Base-by-base conservation (phyloP, 495 filamentous ascomycete species). In the Monascus purpureus region DNA sequence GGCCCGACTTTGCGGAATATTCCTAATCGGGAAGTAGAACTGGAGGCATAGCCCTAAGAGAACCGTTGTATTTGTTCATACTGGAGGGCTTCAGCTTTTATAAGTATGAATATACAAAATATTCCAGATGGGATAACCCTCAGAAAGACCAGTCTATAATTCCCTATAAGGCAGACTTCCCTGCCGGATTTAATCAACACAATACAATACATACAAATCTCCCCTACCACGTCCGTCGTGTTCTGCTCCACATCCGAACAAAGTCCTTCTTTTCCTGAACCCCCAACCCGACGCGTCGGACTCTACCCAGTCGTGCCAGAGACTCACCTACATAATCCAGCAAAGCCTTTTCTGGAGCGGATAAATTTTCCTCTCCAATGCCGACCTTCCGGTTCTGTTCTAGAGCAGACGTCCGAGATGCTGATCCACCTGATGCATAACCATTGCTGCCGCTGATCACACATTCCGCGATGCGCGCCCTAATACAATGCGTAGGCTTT, bases 231-330 rank as follows among this genome's bases (percentile, higher is more conserved):
- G 35, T 50, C 33, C 49, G 45, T 25, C 53, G 40, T 28, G 46
- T 63, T 46, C 54, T 66, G 17, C 41, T 59, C 79, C 70, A 86
- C 31, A 68, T 45, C 5, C 41, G 34, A 0, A 92, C 69, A 59
- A 96, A 96, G 9, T 70, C 73, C 35, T 66, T 59, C 63, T 99
- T 99, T 25, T 94, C 87, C 45, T 54, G 57, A 36, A 92, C 61
- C 1, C 82, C 81, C 49, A 99, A 50, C 0, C 75, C 83, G 11
- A 99, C 82, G 23, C 92, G 65, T 67, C 88, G 94, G n/a, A 84
- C 85, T 37, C 90, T 67, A 1, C 84, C 86, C 36, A 99, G 53
- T 22, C 88, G 61, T n/a, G 92, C 88, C 29, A 99, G 57, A 9
- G 85, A 75, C 25, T 96, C 90, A 1, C 71, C 82, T 8, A 95